A percentile compares a stretch with the other conserved stretches of the same genome.
These are phyloP conservation scores for Boletus hoseneyae DNA, from an alignment of 1,284 basidiomycete genomes.

Conservation along the genomic window DNA sequence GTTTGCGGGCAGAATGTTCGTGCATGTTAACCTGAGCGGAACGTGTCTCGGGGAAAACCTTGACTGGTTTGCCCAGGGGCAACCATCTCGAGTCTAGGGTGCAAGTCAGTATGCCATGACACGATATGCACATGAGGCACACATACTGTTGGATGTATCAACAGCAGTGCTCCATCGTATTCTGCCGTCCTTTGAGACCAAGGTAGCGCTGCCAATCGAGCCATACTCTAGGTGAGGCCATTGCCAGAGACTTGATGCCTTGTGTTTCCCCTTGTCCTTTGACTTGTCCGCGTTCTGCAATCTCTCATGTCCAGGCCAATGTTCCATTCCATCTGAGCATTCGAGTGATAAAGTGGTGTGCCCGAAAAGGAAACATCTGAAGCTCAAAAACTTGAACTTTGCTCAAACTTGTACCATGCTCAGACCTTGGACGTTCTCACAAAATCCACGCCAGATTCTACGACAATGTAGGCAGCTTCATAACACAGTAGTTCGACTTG, in stretches of 20 bases:
- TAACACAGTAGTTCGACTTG: slow-evolving; percentile 36
- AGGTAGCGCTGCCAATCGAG: slow-evolving; percentile 48
- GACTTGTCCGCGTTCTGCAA: slow-evolving; percentile 4
- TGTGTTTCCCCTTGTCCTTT: slow-evolving; percentile 26
- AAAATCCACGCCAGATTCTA: slow-evolving; percentile 33
- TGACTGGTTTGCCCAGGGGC: slow-evolving; percentile 31
- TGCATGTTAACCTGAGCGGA: slow-evolving; percentile 32
- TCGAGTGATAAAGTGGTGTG: not conserved
- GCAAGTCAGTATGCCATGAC: slow-evolving; percentile 3
- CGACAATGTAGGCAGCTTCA: slow-evolving; percentile 38
- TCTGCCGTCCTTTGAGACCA: slow-evolving; percentile 42
- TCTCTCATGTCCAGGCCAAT: slow-evolving; percentile 55
- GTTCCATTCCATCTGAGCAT: slow-evolving; percentile 62
- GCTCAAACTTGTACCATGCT: slow-evolving; percentile 42
- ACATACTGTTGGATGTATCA: slow-evolving; percentile 25
- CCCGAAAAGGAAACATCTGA: slow-evolving; percentile 23
- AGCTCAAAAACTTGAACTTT: slow-evolving; percentile 1
- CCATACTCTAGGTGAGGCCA: slow-evolving; percentile 59
- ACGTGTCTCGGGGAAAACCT: slow-evolving; percentile 57
- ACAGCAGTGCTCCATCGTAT: slow-evolving; percentile 54
- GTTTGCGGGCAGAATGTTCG: slow-evolving; percentile 39
- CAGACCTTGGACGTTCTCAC: slow-evolving; percentile 45
- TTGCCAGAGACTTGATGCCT: slow-evolving; percentile 24
- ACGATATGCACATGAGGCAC: not conserved
- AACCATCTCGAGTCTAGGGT: slow-evolving; percentile 22